Evolutionary conservation across 78 protist genomes (phyloP), one percentile per base, ranked within the genome.

Genomic region (Pigoraptor vietnamica): DNA sequence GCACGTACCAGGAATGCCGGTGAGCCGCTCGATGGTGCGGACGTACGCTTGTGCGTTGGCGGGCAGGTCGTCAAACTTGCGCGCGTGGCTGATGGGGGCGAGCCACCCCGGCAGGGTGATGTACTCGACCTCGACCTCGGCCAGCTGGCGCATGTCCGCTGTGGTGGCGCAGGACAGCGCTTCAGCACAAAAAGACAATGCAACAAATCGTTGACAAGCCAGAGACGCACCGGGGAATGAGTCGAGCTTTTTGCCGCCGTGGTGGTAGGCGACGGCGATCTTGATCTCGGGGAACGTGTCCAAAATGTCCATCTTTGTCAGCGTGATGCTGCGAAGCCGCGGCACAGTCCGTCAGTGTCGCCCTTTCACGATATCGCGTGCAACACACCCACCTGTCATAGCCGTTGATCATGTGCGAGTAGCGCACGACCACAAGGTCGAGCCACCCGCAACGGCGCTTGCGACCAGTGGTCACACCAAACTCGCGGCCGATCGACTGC

Each of bases 401-500:
- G 37, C 96, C 97, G 83, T 97, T 97, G 91, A 97, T 89, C 93
- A 92, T 81, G n/a, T 39, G 39, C 9, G 97, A 83, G 94, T 97
- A 97, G 90, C 95, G 91, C 37, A 97, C 92, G 32, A 96, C 97
- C 2, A 94, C 96, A n/a, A 95, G 55, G 91, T 97, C 99, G 88
- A 97, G 93, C 99, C 99, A 97, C 36, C 99, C 99, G 39, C 96
- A 95, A 39, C 99, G 92, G 34, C 99, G 91, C 88, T 96, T 95
- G 24, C 99, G 90, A n/a, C 98, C 98, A 1, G 99, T 97, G 29
- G 98, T 97, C 21, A 97, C 96, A 38, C 99, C 99, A 40, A 86
- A 94, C 86, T 97, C 99, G 82, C 93, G 94, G 67, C 99, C 99
- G 21, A 90, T 95, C 55, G 89, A 37, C 56, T 96, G 91, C 89